phyloP scores from a whole-genome alignment of 164 flowering plant genomes.

The Chimonanthus salicifolius region DNA sequence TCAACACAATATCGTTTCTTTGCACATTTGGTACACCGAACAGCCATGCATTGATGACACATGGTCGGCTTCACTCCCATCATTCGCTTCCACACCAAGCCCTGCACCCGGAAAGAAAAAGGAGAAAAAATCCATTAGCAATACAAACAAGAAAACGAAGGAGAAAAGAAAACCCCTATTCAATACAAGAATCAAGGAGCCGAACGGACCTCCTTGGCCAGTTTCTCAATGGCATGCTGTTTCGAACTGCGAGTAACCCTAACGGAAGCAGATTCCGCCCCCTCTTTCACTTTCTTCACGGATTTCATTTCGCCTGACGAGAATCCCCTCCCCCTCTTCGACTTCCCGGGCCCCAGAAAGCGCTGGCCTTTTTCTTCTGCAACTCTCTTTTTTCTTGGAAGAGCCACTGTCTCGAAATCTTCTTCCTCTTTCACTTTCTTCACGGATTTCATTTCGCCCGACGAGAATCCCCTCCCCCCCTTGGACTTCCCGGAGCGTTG shows the following conservation, averaged over 20 bases:
- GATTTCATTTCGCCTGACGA: too few relatives aligned
- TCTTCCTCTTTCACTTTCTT: background rate
- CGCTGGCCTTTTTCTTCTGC: too few relatives aligned
- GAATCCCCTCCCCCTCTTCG: background rate
- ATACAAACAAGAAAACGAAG: background rate
- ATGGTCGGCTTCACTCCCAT: background rate
- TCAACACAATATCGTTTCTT: background rate
- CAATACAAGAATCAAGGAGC: background rate
- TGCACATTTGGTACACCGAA: background rate
- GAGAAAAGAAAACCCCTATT: background rate
- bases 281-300: background rate
- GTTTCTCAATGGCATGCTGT: background rate
- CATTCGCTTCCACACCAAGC: background rate
- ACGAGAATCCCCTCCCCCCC: background rate
- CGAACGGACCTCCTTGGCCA: background rate
- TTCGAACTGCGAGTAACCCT: background rate
- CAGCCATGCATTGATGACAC: background rate
- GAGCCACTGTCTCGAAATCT: background rate
- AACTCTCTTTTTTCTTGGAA: background rate
- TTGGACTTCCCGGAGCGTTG: background rate
- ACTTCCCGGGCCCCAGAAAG: background rate
- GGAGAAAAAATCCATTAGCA: background rate
- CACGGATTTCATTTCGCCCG: background rate
- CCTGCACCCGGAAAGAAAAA: background rate
- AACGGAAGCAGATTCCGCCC: background rate